Base-by-base conservation (phyloP, 805 yeast genomes). In the Alloascoidea africana region DNA sequence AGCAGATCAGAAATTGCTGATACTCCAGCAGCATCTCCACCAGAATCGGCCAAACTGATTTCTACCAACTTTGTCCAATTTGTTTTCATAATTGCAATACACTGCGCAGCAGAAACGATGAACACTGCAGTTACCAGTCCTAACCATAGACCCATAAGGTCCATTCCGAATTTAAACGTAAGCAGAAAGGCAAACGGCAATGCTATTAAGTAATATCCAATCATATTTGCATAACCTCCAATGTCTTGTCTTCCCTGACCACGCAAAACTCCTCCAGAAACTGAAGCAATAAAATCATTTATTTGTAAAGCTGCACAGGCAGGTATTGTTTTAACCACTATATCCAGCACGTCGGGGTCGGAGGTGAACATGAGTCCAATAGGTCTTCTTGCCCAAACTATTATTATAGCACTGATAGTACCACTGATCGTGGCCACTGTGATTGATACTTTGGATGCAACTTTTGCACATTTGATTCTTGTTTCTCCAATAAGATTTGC, bases 171-270 rank as follows among this genome's bases (percentile, higher is more conserved):
- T 5, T 54, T 49, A 46, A 71, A 71, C 11, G 83, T 73, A n/a
- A 81, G 55, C 19, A 52, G 36, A 40, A 67, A 58, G 0, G 84
- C 80, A 27, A 76, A 45, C 0, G 93, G 93, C 32, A 81, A 60
- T 1, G 84, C 87, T 43, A 79, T 57, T 2, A 67, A 63, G 53
- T 83, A 83, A 55, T 83, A 83, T 0, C 77, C 69, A n/a, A 78
- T 50, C 35, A 83, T 60, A 47, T 81, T 83, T 37, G 82, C 60
- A 8, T 69, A 45, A 0, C 89, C 84, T 2, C 93, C 93, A 35
- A 79, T 63, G 36, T 65, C 68, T 52, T 83, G 94, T 35, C 75
- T 59, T 0, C 89, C 94, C 52, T 78, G 77, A 1, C 87, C 86
- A 42, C 94, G 60, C 41, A 83, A 57, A 27, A 78, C 66, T 1